These are phyloP conservation scores for Parafenestella ontariensis DNA, from an alignment of 2,329 filamentous ascomycete species.

Conservation along the genomic window DNA sequence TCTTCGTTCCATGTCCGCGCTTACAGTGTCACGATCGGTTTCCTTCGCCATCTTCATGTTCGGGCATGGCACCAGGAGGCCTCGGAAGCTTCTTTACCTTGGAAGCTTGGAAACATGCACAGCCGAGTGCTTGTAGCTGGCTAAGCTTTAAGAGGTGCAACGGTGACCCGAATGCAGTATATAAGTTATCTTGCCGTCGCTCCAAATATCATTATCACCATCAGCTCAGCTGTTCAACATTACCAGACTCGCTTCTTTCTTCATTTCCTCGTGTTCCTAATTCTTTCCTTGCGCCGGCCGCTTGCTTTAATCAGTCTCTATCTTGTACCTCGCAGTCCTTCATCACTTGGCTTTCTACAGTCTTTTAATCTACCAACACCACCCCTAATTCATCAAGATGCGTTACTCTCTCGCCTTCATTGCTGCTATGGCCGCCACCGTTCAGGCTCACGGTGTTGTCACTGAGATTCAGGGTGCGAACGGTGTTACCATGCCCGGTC, in stretches of 20 bases:
- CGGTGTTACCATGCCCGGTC: conserved; percentile 67
- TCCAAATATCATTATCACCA: conserved; percentile 32
- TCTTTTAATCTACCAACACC: conserved; percentile 8
- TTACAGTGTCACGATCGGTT: conserved; percentile 30
- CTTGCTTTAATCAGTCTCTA: conserved; percentile 36
- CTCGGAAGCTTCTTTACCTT: conserved; percentile 4
- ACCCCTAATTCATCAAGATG: conserved; percentile 50
- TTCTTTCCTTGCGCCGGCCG: conserved; percentile 46
- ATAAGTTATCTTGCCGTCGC: conserved; percentile 29
- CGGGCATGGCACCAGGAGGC: conserved; percentile 18
- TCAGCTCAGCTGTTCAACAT: conserved; percentile 33
- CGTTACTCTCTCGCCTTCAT: conserved; percentile 57
- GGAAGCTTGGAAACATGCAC: conserved; percentile 9
- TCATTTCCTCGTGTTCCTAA: conserved; percentile 28
- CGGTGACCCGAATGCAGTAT: conserved; percentile 22
- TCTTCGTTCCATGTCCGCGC: conserved; percentile 15
- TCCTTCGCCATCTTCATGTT: conserved; percentile 15
- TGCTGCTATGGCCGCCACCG: conserved; percentile 55
- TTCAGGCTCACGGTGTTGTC: conserved; percentile 66
- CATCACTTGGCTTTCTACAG: conserved; percentile 15
- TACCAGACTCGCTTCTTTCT: conserved; percentile 35
- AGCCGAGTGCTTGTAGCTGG: conserved; percentile 36
- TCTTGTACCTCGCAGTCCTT: conserved; percentile 1
- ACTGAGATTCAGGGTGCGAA: conserved; percentile 65
- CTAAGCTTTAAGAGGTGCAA: conserved; percentile 36